phyloP scores from a whole-genome alignment of 2,329 filamentous ascomycete species.

The Cercospora berteroae region DNA sequence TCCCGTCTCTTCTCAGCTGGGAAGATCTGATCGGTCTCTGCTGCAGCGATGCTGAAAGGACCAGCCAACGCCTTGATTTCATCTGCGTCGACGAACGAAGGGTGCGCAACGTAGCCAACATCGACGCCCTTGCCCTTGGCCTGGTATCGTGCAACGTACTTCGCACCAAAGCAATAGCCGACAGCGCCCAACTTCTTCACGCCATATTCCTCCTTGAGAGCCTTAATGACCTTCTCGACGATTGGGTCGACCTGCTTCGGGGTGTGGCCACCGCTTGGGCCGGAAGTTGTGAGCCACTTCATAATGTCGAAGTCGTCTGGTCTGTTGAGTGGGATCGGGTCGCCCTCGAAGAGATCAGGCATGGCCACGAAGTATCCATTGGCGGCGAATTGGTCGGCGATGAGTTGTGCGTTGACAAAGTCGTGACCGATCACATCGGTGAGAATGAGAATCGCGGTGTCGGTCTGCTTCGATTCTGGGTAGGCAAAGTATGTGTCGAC shows the following conservation, averaged over 20 bases:
- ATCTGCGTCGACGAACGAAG: constrained; percentile 65
- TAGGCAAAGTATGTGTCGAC: constrained; percentile 57
- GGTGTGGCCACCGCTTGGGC: constrained; percentile 41
- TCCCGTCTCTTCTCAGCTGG: constrained; percentile 54
- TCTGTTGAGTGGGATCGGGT: constrained; percentile 58
- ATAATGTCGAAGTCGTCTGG: constrained; percentile 50
- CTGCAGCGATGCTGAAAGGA: constrained; percentile 62
- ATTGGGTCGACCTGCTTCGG: constrained; percentile 53
- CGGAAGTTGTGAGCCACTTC: constrained; percentile 47
- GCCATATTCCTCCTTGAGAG: constrained; percentile 51
- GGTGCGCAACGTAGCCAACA: constrained; percentile 72
- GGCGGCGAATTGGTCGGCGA: constrained; percentile 72
- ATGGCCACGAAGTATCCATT: constrained; percentile 70
- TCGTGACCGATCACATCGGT: constrained; percentile 59
- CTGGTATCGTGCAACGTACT: constrained; percentile 63
- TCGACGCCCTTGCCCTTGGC: constrained; percentile 57
- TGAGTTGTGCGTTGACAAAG: constrained; percentile 53
- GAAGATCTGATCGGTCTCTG: constrained; percentile 62
- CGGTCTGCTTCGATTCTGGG: constrained; percentile 52
- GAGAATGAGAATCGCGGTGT: constrained; percentile 57
- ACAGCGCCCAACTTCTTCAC: constrained; percentile 48
- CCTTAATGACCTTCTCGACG: constrained; percentile 48
- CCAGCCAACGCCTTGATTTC: constrained; percentile 59
- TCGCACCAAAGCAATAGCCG: constrained; percentile 52
- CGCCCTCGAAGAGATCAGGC: constrained; percentile 69